These are phyloP conservation scores for Pontederia paniculata DNA, from an alignment of 176 grass and related monocot genomes.

Conservation along the genomic window DNA sequence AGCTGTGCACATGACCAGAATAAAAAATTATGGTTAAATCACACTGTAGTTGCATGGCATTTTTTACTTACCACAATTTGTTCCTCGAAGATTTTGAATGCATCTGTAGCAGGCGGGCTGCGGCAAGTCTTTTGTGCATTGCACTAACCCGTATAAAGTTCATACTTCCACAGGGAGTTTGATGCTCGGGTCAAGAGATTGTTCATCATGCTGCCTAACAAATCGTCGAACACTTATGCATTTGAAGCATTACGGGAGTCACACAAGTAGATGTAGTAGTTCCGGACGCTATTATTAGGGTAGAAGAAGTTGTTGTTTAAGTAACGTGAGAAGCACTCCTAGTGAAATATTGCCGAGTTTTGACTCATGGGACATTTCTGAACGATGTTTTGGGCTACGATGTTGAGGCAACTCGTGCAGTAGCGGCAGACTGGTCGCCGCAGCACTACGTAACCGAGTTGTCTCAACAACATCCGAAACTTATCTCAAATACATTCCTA, in stretches of 20 bases:
- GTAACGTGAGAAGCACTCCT: slow-evolving; percentile 25
- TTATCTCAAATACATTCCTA: too few species aligned
- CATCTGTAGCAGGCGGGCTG: slow-evolving; percentile 1
- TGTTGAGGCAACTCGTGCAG: slow-evolving; percentile 23
- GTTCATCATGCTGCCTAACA: slow-evolving; percentile 2
- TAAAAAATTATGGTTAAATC: too few species aligned
- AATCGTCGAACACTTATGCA: neutral
- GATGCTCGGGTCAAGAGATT: slow-evolving; percentile 7
- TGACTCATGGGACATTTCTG: neutral
- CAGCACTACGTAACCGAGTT: slow-evolving; percentile 28
- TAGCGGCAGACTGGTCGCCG: slow-evolving; percentile 20
- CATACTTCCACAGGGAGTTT: slow-evolving; percentile 20
- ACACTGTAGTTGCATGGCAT: too few species aligned
- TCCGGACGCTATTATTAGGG: neutral
- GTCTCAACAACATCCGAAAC: too few species aligned
- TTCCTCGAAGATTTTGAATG: neutral
- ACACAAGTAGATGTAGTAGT: too few species aligned
- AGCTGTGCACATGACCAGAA: too few species aligned
- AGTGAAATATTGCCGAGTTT: slow-evolving; percentile 23
- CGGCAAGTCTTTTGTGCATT: slow-evolving; percentile 26
- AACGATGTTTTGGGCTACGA: neutral
- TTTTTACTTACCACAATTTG: too few species aligned
- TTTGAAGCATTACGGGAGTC: neutral
- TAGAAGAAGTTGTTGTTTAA: slow-evolving; percentile 16
- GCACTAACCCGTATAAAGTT: slow-evolving; percentile 17